Conservation (phyloP, 805 yeast species). For the Maudiozyma bulderi region DNA sequence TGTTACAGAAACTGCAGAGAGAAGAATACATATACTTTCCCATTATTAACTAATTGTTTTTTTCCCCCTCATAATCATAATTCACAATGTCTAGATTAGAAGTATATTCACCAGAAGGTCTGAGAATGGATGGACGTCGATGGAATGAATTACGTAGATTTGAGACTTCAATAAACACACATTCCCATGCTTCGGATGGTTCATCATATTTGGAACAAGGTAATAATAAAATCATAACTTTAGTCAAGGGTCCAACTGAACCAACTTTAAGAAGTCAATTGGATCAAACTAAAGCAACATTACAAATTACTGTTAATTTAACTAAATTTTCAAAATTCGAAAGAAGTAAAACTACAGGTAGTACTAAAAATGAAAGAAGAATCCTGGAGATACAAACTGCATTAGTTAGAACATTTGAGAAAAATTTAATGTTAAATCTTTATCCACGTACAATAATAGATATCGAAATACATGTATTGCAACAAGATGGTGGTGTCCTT, state of each 20-base stretch:
- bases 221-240: slow-evolving; percentile 75
- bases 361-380: slow-evolving; percentile 53
- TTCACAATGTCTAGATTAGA: slow-evolving; percentile 55
- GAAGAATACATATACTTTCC: neutral
- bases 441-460: slow-evolving; percentile 80
- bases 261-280: slow-evolving; percentile 50
- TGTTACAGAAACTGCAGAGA: neutral
- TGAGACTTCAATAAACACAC: slow-evolving; percentile 75
- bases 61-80: neutral
- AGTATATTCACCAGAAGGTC: slow-evolving; percentile 90
- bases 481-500: slow-evolving; percentile 84
- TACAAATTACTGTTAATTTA: slow-evolving; percentile 56
- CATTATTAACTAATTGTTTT: neutral
- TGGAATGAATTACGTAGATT: slow-evolving; percentile 88
- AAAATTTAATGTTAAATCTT: slow-evolving; percentile 61
- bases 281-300: slow-evolving; percentile 42
- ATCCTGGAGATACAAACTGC: slow-evolving; percentile 58
- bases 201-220: slow-evolving; percentile 91
- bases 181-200: slow-evolving; percentile 82
- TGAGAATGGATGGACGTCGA: slow-evolving; percentile 86
- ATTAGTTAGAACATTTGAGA: slow-evolving; percentile 59
- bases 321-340: slow-evolving; percentile 77
- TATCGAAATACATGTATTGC: slow-evolving; percentile 64
- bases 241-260: slow-evolving; percentile 85
- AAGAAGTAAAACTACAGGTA: slow-evolving; percentile 49